These are phyloP conservation scores for Cladophialophora exuberans DNA, from an alignment of 2,329 filamentous ascomycete species.

Conservation along the genomic window DNA sequence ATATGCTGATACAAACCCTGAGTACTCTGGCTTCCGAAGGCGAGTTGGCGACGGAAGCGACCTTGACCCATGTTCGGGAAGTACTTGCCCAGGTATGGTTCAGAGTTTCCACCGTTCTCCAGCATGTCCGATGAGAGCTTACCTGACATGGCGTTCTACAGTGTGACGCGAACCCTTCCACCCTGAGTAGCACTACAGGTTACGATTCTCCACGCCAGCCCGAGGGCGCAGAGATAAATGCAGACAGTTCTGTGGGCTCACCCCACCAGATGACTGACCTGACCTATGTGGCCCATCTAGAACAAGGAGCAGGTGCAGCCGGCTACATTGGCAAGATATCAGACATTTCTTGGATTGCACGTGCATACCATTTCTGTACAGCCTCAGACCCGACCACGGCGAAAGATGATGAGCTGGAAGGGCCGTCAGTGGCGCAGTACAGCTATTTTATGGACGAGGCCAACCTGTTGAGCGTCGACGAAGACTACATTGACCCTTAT, in stretches of 20 bases:
- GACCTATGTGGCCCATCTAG: conserved; percentile 8
- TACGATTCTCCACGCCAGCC: too few relatives aligned
- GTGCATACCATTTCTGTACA: conserved; percentile 10
- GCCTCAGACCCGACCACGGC: background rate
- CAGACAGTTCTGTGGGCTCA: background rate
- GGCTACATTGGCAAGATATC: conserved; percentile 31
- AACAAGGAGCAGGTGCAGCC: conserved; percentile 21
- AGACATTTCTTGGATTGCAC: conserved; percentile 31
- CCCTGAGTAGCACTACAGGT: background rate
- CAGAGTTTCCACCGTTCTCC: background rate
- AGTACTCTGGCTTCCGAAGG: background rate
- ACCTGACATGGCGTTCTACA: background rate
- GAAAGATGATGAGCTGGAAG: background rate
- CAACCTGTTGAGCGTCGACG: conserved; percentile 28
- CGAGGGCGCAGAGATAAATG: background rate
- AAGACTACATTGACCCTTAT: conserved; percentile 25
- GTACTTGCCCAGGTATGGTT: too few relatives aligned
- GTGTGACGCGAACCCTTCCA: background rate
- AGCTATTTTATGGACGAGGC: conserved; percentile 29
- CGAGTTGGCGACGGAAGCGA: background rate
- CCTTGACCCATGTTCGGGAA: background rate
- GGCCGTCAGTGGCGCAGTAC: conserved; percentile 13
- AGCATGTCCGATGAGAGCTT: background rate
- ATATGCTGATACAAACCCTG: background rate
- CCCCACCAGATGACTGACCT: background rate